Percentiles rank a stretch among this genome's conserved stretches.
phyloP scores from a whole-genome alignment of 345 rosid genomes.

The Cardiospermum halicacabum region DNA sequence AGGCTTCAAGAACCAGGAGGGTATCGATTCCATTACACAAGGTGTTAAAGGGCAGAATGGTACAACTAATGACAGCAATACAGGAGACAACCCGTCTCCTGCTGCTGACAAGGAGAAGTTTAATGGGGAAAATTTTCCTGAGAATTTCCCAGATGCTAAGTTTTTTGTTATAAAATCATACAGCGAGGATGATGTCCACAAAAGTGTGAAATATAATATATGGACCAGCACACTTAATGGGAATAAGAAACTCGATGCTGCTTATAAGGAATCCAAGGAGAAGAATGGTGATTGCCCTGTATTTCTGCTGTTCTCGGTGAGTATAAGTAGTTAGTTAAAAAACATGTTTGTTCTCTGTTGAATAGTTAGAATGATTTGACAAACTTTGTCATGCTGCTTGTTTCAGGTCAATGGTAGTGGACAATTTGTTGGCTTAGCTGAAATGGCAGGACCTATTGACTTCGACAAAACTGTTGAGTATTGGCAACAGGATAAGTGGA shows the following conservation, averaged over 20 bases:
- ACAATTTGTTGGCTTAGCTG: conserved; percentile 78
- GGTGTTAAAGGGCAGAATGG: conserved; percentile 31
- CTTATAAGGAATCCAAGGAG: conserved; percentile 51
- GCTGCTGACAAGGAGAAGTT: conserved; percentile 37
- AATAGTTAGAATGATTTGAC: conserved; percentile 1
- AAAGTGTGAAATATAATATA: conserved; percentile 64
- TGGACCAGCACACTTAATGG: conserved; percentile 83
- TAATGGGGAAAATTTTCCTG: conserved; percentile 50
- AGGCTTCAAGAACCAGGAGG: conserved; percentile 44
- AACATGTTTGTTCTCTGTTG: not conserved
- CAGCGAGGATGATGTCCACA: conserved; percentile 86
- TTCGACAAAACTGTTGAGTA: conserved; percentile 60
- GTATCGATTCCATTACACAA: conserved; percentile 20
- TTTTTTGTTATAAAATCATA: conserved; percentile 74
- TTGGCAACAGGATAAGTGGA: conserved; percentile 90
- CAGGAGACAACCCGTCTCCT: conserved; percentile 26
- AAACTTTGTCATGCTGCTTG: conserved; percentile 3
- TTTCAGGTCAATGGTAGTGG: conserved; percentile 84
- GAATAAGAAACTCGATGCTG: conserved; percentile 70
- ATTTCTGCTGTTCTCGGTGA: conserved; percentile 70
- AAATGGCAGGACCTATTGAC: conserved; percentile 74
- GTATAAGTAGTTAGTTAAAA: conserved; percentile 21
- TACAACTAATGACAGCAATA: conserved; percentile 19
- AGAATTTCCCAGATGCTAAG: conserved; percentile 44
- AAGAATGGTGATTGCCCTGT: conserved; percentile 49